A percentile compares a stretch with the other conserved stretches of the same genome.
Evolutionary conservation across 2,329 filamentous ascomycete genomes (phyloP).

Genomic region (Sclerotinia spermophila): DNA sequence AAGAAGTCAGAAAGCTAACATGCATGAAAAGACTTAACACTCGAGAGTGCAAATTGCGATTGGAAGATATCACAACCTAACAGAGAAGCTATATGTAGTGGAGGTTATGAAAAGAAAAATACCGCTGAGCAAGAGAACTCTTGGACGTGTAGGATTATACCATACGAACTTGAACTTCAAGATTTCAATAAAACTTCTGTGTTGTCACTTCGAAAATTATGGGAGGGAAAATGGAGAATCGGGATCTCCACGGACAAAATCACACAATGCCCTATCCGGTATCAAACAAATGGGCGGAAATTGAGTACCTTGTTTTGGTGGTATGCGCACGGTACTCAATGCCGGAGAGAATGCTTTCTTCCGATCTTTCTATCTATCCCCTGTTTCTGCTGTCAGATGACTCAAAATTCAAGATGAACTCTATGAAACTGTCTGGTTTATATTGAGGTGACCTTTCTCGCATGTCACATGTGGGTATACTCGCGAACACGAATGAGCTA

Average conservation of each 20-base stretch:
- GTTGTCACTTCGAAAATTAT: background rate
- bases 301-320: too few relatives aligned
- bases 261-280: too few relatives aligned
- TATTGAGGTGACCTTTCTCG: background rate
- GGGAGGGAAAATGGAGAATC: background rate
- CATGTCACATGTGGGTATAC: background rate
- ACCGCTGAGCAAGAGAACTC: background rate
- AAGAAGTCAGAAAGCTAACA: background rate
- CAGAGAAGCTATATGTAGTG: background rate
- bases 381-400: background rate
- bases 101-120: background rate
- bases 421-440: background rate
- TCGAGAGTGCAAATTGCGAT: background rate
- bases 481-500: background rate
- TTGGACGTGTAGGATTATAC: background rate
- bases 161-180: background rate
- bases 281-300: too few relatives aligned
- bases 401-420: background rate
- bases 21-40: background rate
- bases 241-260: background rate
- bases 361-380: background rate
- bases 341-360: too few relatives aligned
- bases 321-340: too few relatives aligned
- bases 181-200: background rate
- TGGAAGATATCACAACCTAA: too few relatives aligned